Percentiles rank a stretch among this genome's conserved stretches.
These are phyloP conservation scores for Hypoxylon sp. DNA, from an alignment of 2,329 filamentous ascomycete genomes.

Conservation along the genomic window DNA sequence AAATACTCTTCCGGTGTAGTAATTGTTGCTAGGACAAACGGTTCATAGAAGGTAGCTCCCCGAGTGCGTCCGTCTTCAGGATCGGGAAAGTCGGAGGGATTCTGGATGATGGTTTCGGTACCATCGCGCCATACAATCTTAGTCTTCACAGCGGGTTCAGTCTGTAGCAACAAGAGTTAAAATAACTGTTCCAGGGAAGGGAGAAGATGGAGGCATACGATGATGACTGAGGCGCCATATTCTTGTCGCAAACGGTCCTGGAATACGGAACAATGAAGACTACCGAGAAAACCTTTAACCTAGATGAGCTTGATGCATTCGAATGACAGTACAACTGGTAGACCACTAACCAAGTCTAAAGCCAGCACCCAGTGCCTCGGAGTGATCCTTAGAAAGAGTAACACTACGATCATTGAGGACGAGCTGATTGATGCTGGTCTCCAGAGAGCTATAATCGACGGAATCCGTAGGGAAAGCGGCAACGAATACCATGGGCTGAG, in stretches of 20 bases:
- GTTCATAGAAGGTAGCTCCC: constrained; percentile 65
- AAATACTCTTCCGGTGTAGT: constrained; percentile 95
- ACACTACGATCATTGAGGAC: constrained; percentile 96
- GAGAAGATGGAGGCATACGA: constrained; percentile 57
- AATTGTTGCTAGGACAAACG: constrained; percentile 78
- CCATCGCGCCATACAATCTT: constrained; percentile 86
- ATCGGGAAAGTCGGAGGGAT: constrained; percentile 90
- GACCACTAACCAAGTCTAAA: constrained; percentile 75
- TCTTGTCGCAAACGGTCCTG: constrained; percentile 95
- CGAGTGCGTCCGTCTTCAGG: constrained; percentile 64
- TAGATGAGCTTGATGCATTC: too few relatives aligned
- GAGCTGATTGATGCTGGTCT: constrained; percentile 94
- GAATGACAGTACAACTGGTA: too few relatives aligned
- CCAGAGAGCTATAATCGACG: constrained; percentile 85
- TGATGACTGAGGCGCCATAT: constrained; percentile 94
- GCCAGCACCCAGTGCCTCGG: constrained; percentile 91
- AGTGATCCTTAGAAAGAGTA: constrained; percentile 93
- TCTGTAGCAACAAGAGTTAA: constrained; percentile 56
- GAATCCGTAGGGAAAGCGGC: constrained; percentile 96
- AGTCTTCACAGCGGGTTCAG: constrained; percentile 93
- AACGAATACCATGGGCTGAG: constrained; percentile 99
- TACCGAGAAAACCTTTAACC: constrained; percentile 84
- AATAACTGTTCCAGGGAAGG: neutral
- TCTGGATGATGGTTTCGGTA: constrained; percentile 83
- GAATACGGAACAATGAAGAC: constrained; percentile 98